Percentiles rank a stretch among this genome's conserved stretches.
These are phyloP conservation scores for Scutellaria minor DNA, from an alignment of 257 asterid species.

Conservation along the genomic window DNA sequence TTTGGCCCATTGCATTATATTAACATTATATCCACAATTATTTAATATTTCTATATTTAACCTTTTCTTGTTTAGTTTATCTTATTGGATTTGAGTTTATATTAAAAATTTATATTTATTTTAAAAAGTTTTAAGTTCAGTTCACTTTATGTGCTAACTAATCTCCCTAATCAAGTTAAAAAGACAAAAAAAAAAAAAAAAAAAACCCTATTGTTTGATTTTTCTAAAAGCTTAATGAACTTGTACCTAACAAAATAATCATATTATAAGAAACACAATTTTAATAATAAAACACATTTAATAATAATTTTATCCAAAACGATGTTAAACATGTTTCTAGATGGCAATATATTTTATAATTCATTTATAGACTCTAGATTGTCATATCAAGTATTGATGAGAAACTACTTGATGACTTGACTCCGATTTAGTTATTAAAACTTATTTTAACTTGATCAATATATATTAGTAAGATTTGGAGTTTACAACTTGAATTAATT, in stretches of 20 bases:
- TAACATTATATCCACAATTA: conserved; percentile 7
- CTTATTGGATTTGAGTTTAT: not conserved
- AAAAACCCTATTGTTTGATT: not conserved
- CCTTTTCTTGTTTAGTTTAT: not conserved
- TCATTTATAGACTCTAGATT: not conserved
- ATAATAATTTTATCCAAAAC: not conserved
- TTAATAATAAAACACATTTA: conserved; percentile 1
- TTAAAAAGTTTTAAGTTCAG: not conserved
- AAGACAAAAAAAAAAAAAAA: too few species aligned
- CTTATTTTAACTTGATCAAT: too few species aligned
- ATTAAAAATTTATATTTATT: not conserved
- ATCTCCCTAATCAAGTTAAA: not conserved
- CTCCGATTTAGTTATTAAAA: too few species aligned
- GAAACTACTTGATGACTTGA: too few species aligned
- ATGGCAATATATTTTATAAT: not conserved
- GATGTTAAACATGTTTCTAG: not conserved
- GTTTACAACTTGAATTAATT: not conserved
- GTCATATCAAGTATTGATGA: too few species aligned
- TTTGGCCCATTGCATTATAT: not conserved
- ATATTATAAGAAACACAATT: not conserved
- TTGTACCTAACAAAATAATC: conserved; percentile 12
- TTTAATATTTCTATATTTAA: not conserved
- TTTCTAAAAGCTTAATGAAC: not conserved
- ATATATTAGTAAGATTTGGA: too few species aligned
- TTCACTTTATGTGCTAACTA: not conserved